Conservation (phyloP, 352 stramenopile species). For the Hyaloperonospora arabidopsidis region DNA sequence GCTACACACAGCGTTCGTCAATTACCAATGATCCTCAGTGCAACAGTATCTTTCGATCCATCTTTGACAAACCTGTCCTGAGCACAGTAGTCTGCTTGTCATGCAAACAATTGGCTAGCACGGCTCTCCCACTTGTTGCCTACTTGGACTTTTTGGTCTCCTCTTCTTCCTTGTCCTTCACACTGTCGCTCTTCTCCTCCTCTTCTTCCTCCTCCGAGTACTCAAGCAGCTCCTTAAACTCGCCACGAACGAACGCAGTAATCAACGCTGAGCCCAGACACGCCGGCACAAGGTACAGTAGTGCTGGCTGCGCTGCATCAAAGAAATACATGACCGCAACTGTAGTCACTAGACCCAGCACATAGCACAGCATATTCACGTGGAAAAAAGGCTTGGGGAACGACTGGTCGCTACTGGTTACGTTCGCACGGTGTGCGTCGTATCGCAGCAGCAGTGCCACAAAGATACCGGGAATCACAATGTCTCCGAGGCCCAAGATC, state of each 20-base stretch:
- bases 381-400: conserved; percentile 98
- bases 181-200: conserved; percentile 45
- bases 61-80: no score
- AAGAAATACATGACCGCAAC: conserved; percentile 98
- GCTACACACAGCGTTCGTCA: no score
- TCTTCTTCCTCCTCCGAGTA: conserved; percentile 95
- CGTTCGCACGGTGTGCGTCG: conserved; percentile 79
- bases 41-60: no score
- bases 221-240: conserved; percentile 92
- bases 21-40: no score
- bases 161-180: conserved; percentile 64
- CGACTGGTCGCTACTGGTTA: conserved; percentile 42
- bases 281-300: conserved; percentile 98
- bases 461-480: conserved; percentile 99
- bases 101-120: conserved; percentile 20
- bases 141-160: conserved; percentile 77
- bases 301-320: conserved; percentile 93
- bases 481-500: conserved; percentile 95
- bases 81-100: no score
- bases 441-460: conserved; percentile 94
- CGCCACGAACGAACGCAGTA: conserved; percentile 85
- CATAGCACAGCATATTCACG: conserved; percentile 91
- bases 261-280: conserved; percentile 91
- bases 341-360: conserved; percentile 90
- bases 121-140: conserved; percentile 15